These are phyloP conservation scores for Borovskyia barvae DNA, from an alignment of 208 protist species.

Conservation along the genomic window DNA sequence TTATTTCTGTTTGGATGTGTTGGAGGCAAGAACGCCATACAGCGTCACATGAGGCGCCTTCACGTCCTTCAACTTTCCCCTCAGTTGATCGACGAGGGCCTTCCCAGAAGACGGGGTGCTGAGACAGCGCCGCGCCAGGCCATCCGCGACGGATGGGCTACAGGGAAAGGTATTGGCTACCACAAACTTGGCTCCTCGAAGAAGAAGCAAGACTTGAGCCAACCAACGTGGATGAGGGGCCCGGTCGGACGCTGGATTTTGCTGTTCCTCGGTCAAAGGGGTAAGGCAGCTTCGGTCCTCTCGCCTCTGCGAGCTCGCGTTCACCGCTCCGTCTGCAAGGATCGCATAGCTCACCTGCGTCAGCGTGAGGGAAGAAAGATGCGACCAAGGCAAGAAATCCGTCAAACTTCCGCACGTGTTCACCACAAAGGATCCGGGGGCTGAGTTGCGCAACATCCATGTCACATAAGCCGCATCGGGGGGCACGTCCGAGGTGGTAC, in stretches of 20 bases:
- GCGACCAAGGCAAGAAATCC: conserved; percentile 27
- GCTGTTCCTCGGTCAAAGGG: background rate
- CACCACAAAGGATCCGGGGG: conserved; percentile 18
- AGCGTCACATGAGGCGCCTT: conserved; percentile 35
- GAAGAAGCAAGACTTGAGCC: conserved; percentile 55
- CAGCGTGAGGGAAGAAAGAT: conserved; percentile 37
- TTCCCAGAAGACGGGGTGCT: conserved; percentile 36
- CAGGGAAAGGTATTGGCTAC: conserved; percentile 39
- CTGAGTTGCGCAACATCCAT: conserved; percentile 28
- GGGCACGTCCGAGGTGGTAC: conserved; percentile 24
- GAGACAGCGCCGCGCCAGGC: conserved; percentile 36
- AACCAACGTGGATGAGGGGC: conserved; percentile 33
- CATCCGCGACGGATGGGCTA: conserved; percentile 33
- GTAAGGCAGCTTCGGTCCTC: conserved; percentile 46
- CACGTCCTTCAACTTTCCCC: conserved; percentile 26
- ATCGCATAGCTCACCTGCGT: conserved; percentile 46
- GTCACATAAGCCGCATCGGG: conserved; percentile 38
- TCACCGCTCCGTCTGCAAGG: conserved; percentile 43
- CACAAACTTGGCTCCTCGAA: conserved; percentile 64
- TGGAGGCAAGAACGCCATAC: conserved; percentile 25
- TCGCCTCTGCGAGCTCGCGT: conserved; percentile 44
- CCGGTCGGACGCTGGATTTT: background rate
- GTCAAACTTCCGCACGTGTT: conserved; percentile 49
- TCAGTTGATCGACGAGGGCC: conserved; percentile 31
- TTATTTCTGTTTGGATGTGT: conserved; percentile 15